Evolutionary conservation across 805 yeast genomes (phyloP), one percentile per base, ranked within the genome.

Genomic region (Lipomyces spencermartinsiae): DNA sequence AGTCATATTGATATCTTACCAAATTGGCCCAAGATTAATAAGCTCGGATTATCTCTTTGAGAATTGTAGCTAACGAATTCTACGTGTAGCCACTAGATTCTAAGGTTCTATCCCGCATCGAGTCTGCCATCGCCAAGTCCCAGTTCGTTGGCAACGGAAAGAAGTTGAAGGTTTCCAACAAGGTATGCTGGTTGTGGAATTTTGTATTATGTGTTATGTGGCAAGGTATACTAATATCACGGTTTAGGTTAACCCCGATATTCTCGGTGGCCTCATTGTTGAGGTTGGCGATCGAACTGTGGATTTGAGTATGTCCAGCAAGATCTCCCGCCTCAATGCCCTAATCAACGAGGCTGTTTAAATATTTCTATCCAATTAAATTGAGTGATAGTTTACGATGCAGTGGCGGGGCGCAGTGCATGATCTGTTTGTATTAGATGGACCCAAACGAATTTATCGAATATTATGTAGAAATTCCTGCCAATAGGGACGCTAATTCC

Each of bases 211-310:
- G 22, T 57, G 16, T 14, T 22, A 9, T 7, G 22, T 57, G 16
- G 14, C 29, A 54, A 25, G 31, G 35, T 5, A 9, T 37, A 22
- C 31, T 35, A 43, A 22, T 34, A 33, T 4, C 34, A 22, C 7
- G 34, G 31, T 7, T 16, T 16, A 68, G 71, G 66, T 94, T 71
- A 88, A 92, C 83, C 92, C 97, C 73, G 95, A 90, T 73, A 91
- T 95, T 79, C 85, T 91, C 80, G 99, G 99, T 78, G 99, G 99
- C 77, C 87, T 95, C 80, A 83, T 95, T 75, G 97, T 95, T 69
- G 97, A 93, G 83, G 92, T 95, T 76, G 97, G 94, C 78, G 99
- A 94, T 84, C 92, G 90, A 82, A 93, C 98, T 72, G 97, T 93
- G 76, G 99, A 95, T 83, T 86, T 94, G 80, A 89, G 97, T 68